Base-by-base conservation (phyloP, 768 basidiomycete genomes). In the Leccinum olivaceopallidum region DNA sequence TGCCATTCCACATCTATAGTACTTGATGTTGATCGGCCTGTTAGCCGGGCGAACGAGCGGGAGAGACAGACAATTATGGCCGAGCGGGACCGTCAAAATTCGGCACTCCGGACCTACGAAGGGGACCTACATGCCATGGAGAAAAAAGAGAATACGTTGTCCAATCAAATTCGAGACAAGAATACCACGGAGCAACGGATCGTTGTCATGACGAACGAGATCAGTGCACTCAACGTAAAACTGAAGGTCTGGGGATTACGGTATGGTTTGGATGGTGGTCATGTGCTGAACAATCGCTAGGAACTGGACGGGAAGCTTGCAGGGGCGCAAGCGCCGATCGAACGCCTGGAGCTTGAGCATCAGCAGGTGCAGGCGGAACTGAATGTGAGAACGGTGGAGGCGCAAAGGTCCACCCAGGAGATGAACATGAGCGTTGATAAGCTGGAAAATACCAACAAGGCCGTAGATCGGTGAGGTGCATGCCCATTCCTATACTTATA, bases 251-350 rank as follows among this genome's bases (percentile, higher is more conserved):
- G 26, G 9, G 60, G 54, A 59, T 3, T 59, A 20, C 7, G 14
- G 6, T 48, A 28, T 49, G 9, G 12, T 26, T 32, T 12, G 14
- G 18, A 14, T 20, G 14, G 26, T 30, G 22, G 30, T 28, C 39
- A 36, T 18, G 9, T 12, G 44, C 59, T 67, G 37, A 58, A 20
- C 57, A 10, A 44, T 44, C n/a, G 5, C 3, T 65, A 94, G 92
- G 87, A 85, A 51, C 70, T 88, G 24, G 90, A 92, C 37, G 71
- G 64, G 3, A 84, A 80, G 67, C 84, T 91, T 47, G 67, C 76
- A 12, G 83, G 85, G 56, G 84, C 85, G 18, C 82, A 86, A 63
- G 82, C 77, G 2, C 90, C 90, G 1, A 88, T 92, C 37, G 81
- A 86, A 50, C 76, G 76, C 18, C 79, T 92, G 49, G 85, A 90